Evolutionary conservation across 2,329 filamentous ascomycete genomes (phyloP).

Genomic region (Epichloe amarillans): DNA sequence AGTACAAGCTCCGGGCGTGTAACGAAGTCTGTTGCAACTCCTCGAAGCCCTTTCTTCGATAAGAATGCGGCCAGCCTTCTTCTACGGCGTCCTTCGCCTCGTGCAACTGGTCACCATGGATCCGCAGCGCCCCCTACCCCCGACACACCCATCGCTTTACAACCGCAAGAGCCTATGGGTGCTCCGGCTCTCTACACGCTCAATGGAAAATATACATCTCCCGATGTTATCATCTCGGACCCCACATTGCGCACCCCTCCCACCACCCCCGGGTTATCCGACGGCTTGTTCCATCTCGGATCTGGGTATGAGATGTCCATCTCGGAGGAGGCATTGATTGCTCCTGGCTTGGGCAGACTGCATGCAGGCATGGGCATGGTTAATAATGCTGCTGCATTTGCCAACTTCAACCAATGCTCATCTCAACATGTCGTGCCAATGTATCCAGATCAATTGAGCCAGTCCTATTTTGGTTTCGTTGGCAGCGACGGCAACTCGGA

Average conservation of each 20-base stretch:
- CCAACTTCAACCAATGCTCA: conserved; percentile 28
- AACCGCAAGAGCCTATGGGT: conserved; percentile 25
- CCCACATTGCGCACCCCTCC: conserved; percentile 39
- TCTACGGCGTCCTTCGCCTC: conserved; percentile 30
- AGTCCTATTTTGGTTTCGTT: conserved; percentile 26
- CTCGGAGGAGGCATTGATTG: conserved; percentile 35
- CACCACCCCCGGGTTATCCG: conserved; percentile 35
- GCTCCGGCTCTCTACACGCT: conserved; percentile 21
- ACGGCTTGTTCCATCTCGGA: conserved; percentile 27
- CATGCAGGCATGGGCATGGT: conserved; percentile 33
- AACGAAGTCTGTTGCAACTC: conserved; percentile 18
- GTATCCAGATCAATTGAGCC: conserved; percentile 23
- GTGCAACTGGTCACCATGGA: conserved; percentile 22
- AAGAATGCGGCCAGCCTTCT: conserved; percentile 32
- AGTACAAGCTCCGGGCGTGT: conserved; percentile 28
- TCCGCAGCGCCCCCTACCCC: conserved; percentile 35
- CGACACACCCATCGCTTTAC: conserved; percentile 31
- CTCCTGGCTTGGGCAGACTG: conserved; percentile 31
- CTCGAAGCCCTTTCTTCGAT: conserved; percentile 27
- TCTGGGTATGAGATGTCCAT: conserved; percentile 25
- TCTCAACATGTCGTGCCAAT: conserved; percentile 21
- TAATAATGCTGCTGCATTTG: conserved; percentile 25
- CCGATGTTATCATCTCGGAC: conserved; percentile 23
- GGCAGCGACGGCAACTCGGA: conserved; percentile 25
- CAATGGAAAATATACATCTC: conserved; percentile 16